Evolutionary conservation across 208 protist species (phyloP).

Genomic region (Leptomonas pyrrhocoris): DNA sequence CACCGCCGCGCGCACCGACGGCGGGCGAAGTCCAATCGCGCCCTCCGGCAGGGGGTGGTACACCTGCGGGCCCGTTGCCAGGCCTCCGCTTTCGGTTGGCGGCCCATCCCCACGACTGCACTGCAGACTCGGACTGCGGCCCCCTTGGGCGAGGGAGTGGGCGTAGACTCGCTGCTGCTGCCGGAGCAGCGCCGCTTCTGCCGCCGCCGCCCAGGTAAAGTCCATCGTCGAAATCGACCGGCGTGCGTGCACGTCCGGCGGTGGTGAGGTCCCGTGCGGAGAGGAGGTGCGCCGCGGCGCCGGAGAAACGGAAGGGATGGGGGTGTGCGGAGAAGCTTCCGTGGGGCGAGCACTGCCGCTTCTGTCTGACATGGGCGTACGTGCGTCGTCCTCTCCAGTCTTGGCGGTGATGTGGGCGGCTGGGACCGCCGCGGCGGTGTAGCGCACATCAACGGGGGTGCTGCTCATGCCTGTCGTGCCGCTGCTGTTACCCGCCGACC

Average conservation of each 20-base stretch:
- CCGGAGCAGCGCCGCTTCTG: conserved; percentile 33
- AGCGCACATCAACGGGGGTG: neutral
- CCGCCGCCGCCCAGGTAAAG: conserved; percentile 57
- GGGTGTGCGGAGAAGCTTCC: no score
- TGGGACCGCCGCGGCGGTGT: conserved; percentile 4
- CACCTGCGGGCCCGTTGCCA: neutral
- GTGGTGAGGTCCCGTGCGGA: neutral
- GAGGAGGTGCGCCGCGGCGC: neutral
- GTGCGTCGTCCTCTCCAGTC: no score
- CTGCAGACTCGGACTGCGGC: conserved; percentile 25
- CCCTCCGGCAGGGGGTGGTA: conserved; percentile 6
- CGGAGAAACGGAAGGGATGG: neutral
- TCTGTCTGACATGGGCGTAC: no score
- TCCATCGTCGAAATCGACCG: conserved; percentile 38
- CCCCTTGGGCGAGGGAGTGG: neutral
- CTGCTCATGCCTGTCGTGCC: neutral
- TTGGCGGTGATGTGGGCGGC: no score
- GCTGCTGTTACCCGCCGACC: neutral
- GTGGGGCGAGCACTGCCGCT: no score
- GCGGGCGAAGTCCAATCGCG: neutral
- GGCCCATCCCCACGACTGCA: no score
- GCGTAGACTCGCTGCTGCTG: conserved; percentile 50
- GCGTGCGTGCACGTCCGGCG: neutral
- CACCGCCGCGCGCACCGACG: neutral
- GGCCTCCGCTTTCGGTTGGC: neutral